A percentile compares a stretch with the other conserved stretches of the same genome.
Conservation (phyloP, 108 stramenopile species). For the Cyclotella distinguenda region DNA sequence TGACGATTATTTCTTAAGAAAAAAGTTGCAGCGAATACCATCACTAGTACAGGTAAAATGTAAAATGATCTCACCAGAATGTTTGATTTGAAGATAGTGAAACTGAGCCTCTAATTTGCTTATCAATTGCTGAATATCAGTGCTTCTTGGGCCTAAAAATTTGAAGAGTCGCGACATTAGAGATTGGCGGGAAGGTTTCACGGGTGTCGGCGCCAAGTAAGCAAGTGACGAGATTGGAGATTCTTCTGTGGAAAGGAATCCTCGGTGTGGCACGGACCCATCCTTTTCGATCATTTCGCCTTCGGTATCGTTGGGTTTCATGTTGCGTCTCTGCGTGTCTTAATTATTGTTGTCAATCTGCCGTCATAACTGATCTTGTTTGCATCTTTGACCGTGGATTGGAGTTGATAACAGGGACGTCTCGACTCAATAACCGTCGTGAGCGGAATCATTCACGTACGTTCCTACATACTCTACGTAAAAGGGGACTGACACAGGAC, state of each 20-base stretch:
- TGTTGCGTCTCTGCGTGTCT: not conserved
- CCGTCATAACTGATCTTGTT: too few relatives aligned
- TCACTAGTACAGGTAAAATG: too few relatives aligned
- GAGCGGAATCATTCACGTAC: too few relatives aligned
- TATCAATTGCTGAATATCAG: slow-evolving; percentile 31
- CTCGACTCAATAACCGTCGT: too few relatives aligned
- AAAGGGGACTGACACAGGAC: too few relatives aligned
- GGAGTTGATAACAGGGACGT: not conserved
- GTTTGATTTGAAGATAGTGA: slow-evolving; percentile 15
- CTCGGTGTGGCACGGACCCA: slow-evolving; percentile 7
- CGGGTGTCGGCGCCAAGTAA: not conserved
- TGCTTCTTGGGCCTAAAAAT: slow-evolving; percentile 26
- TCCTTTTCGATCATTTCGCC: not conserved
- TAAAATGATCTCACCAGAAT: slow-evolving; percentile 7
- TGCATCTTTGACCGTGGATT: not conserved
- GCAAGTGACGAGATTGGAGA: not conserved
- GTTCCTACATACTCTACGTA: too few relatives aligned
- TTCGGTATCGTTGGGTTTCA: not conserved
- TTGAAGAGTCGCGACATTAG: slow-evolving; percentile 17
- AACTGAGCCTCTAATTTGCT: slow-evolving; percentile 41
- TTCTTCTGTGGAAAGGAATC: not conserved
- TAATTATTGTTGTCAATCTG: too few relatives aligned
- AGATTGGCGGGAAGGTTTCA: not conserved
- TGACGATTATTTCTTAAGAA: not conserved
- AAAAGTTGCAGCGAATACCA: too few relatives aligned